These are phyloP conservation scores for Tubosaeta sp. DNA, from an alignment of 768 basidiomycete species.

Conservation along the genomic window DNA sequence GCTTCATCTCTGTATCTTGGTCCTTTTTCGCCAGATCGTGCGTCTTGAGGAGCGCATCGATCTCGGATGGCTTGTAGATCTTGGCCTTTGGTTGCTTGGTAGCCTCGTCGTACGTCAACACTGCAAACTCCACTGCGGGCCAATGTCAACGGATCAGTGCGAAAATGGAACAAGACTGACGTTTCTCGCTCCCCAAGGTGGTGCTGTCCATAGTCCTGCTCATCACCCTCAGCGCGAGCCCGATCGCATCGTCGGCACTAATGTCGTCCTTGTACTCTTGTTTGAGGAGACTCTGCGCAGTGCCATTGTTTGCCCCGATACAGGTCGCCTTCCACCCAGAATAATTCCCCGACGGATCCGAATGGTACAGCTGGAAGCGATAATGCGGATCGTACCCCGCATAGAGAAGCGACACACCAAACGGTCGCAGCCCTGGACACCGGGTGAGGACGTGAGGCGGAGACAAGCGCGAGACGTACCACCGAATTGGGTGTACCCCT, in stretches of 20 bases:
- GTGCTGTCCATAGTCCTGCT: slow-evolving; percentile 99
- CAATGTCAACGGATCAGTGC: slow-evolving; percentile 1
- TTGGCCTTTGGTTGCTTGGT: slow-evolving; percentile 82
- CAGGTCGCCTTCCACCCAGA: slow-evolving; percentile 98
- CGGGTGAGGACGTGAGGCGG: neutral
- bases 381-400: slow-evolving; percentile 97
- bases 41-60: slow-evolving; percentile 74
- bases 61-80: slow-evolving; percentile 86
- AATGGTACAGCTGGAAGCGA: slow-evolving; percentile 95
- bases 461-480: slow-evolving; percentile 47
- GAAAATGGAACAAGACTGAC: slow-evolving; percentile 48
- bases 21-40: slow-evolving; percentile 87
- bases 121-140: slow-evolving; percentile 89
- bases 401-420: slow-evolving; percentile 95
- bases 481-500: slow-evolving; percentile 97
- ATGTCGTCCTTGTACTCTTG: slow-evolving; percentile 99
- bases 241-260: slow-evolving; percentile 84
- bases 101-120: slow-evolving; percentile 76
- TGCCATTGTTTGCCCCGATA: slow-evolving; percentile 97
- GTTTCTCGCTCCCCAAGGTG: slow-evolving; percentile 91
- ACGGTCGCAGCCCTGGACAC: slow-evolving; percentile 80
- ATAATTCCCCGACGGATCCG: slow-evolving; percentile 98
- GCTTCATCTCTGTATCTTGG: slow-evolving; percentile 77
- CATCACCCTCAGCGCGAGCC: slow-evolving; percentile 91
- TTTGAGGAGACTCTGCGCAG: slow-evolving; percentile 90